A percentile compares a stretch with the other conserved stretches of the same genome.
phyloP scores from a whole-genome alignment of 768 basidiomycete genomes.

The Podaxis sp. region DNA sequence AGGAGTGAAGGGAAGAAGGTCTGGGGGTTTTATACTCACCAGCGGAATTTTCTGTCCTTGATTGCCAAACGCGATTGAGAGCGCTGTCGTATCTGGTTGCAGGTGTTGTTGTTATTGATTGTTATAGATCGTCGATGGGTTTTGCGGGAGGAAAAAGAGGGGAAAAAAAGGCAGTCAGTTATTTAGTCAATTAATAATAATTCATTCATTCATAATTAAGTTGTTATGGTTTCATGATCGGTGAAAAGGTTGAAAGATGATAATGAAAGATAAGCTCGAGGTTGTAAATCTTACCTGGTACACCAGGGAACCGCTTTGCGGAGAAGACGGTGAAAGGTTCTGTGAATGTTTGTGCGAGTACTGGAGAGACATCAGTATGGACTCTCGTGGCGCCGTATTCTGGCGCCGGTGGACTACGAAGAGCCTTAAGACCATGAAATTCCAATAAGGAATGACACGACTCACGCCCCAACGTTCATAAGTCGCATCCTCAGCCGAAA shows the following conservation, averaged over 20 bases:
- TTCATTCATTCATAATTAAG: neutral
- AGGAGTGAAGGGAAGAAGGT: neutral
- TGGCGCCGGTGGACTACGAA: constrained; percentile 66
- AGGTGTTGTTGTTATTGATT: constrained; percentile 76
- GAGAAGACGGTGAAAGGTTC: constrained; percentile 86
- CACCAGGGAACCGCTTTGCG: constrained; percentile 93
- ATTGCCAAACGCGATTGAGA: constrained; percentile 86
- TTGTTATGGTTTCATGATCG: neutral
- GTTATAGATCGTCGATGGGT: neutral
- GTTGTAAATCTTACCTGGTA: constrained; percentile 62
- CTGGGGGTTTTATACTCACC: constrained; percentile 44
- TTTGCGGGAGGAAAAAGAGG: neutral
- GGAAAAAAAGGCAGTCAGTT: neutral
- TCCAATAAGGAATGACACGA: constrained; percentile 22
- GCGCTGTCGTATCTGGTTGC: constrained; percentile 74
- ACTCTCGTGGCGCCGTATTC: constrained; percentile 65
- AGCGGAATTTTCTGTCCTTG: constrained; percentile 88
- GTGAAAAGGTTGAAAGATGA: neutral
- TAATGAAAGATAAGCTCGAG: constrained; percentile 7
- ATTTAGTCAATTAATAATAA: neutral
- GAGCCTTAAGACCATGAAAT: neutral
- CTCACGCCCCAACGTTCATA: constrained; percentile 91
- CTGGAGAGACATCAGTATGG: constrained; percentile 67
- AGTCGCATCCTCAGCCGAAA: constrained; percentile 87
- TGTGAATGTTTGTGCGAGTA: constrained; percentile 83